Evolutionary conservation across 2,329 filamentous ascomycete species (phyloP), one percentile per base, ranked within the genome.

Genomic region (Penicillium sp.): DNA sequence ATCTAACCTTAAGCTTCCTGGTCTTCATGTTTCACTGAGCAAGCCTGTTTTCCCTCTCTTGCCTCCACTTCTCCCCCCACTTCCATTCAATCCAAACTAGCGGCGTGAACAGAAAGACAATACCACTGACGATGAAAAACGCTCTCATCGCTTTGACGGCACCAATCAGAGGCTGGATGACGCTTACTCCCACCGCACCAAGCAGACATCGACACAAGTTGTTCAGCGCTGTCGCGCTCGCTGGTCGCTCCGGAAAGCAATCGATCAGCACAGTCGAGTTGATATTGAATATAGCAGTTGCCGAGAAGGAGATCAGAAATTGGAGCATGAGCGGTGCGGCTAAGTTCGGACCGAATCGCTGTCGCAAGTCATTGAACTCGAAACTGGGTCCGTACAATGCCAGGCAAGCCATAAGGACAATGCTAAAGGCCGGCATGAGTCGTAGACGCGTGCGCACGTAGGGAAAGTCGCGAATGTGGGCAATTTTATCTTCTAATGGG

Each of bases 51-150:
- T 54, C 52, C 45, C 52, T 41, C 28, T 47, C 52, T 17, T 37
- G 41, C 12, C 52, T 54, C 41, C 52, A 54, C 15, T 12, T 45
- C 41, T 54, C 52, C 6, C 52, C 52, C 41, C 41, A 54, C 22
- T 54, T 54, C 52, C 52, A 54, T 25, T 54, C 52, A 3, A 54
- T 17, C 52, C 52, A 54, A 12, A 54, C 45, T 12, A 54, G n/a
- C 15, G 52, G 41, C 5, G 52, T 47, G 25, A 54, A 47, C 12
- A 54, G 52, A 10, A 47, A 47, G 1, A 54, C 52, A 4, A 47
- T 8, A 22, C 52, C 41, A 31, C 39, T 50, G 7, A 50, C n/a
- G 37, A 50, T 22, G 31, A 34, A 37, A 7, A 50, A 50, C 17
- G 31, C 47, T 50, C 35, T 50, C 47, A 50, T 50, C 17, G 47